A percentile compares a stretch with the other conserved stretches of the same genome.
Conservation (phyloP, 495 filamentous ascomycete genomes). For the Penicillium tannophilum region DNA sequence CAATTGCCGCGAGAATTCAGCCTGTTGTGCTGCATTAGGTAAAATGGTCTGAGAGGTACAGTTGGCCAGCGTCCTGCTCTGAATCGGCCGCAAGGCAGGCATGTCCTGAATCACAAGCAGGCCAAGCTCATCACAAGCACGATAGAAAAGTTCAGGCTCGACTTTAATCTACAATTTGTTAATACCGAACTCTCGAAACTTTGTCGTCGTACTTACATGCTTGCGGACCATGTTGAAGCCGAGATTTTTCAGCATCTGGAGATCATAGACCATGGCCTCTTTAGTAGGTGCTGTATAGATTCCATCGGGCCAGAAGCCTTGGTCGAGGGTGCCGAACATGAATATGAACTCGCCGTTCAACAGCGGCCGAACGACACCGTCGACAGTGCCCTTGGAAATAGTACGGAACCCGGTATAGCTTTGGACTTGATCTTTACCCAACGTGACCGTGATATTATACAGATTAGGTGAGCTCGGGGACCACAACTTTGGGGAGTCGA, state of each 20-base stretch:
- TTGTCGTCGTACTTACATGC: conserved; percentile 49
- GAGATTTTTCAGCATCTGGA: conserved; percentile 59
- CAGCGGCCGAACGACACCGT: conserved; percentile 62
- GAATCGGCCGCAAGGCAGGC: conserved; percentile 54
- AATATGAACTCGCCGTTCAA: conserved; percentile 67
- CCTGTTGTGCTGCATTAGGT: conserved; percentile 53
- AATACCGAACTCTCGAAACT: neutral
- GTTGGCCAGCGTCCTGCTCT: conserved; percentile 16
- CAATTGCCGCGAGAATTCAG: conserved; percentile 64
- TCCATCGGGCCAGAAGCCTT: conserved; percentile 72
- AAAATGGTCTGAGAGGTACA: conserved; percentile 24
- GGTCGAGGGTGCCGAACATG: conserved; percentile 67
- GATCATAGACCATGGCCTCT: conserved; percentile 67
- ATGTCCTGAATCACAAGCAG: conserved; percentile 69
- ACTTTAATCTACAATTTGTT: conserved; percentile 59
- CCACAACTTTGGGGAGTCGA: conserved; percentile 57
- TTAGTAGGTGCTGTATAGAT: conserved; percentile 60
- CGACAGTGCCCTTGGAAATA: conserved; percentile 50
- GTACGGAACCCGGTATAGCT: conserved; percentile 73
- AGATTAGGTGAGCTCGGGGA: conserved; percentile 60
- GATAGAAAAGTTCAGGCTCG: conserved; percentile 65
- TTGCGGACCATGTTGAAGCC: conserved; percentile 72
- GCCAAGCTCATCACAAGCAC: conserved; percentile 63
- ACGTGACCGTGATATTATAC: conserved; percentile 60
- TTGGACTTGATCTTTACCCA: conserved; percentile 55